Conservation (phyloP, 2,329 filamentous ascomycete genomes). For the Aspergillus latus region DNA sequence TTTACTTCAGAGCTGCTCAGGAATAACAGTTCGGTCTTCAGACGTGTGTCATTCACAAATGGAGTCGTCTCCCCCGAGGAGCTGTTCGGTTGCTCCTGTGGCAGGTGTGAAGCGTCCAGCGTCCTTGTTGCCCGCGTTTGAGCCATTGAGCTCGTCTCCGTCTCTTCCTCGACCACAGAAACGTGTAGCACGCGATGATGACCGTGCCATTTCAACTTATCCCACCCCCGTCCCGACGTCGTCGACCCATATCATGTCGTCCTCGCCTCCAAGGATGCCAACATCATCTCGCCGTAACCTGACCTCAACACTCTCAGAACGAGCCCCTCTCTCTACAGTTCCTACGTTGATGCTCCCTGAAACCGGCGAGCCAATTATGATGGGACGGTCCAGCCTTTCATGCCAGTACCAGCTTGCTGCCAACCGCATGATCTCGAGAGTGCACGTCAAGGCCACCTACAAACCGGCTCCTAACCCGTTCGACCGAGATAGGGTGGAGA, state of each 20-base stretch:
- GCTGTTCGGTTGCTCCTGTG: slow-evolving; percentile 32
- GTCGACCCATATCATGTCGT: slow-evolving; percentile 85
- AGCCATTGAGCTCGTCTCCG: slow-evolving; percentile 51
- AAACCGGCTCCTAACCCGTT: slow-evolving; percentile 66
- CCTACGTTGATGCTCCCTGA: slow-evolving; percentile 78
- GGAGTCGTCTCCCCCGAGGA: slow-evolving; percentile 44
- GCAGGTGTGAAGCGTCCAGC: slow-evolving; percentile 49
- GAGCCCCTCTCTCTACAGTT: slow-evolving; percentile 77
- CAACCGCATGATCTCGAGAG: slow-evolving; percentile 87
- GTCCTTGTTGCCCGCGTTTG: slow-evolving; percentile 51
- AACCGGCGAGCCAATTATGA: slow-evolving; percentile 76
- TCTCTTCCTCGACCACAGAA: slow-evolving; percentile 49
- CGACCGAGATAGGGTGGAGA: slow-evolving; percentile 76
- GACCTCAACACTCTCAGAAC: slow-evolving; percentile 63
- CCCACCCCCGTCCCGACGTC: slow-evolving; percentile 93
- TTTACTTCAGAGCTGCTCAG: slow-evolving; percentile 12
- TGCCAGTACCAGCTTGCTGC: slow-evolving; percentile 93
- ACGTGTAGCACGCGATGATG: slow-evolving; percentile 47
- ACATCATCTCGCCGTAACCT: slow-evolving; percentile 61
- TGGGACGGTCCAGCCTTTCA: slow-evolving; percentile 92
- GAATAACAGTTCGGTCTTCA: slow-evolving; percentile 4
- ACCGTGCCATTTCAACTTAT: slow-evolving; percentile 61
- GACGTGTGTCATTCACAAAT: slow-evolving; percentile 25
- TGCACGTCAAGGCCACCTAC: slow-evolving; percentile 88
- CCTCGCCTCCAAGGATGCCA: slow-evolving; percentile 67